Conservation (phyloP, 805 yeast species). For the Clavispora santaluciae region DNA sequence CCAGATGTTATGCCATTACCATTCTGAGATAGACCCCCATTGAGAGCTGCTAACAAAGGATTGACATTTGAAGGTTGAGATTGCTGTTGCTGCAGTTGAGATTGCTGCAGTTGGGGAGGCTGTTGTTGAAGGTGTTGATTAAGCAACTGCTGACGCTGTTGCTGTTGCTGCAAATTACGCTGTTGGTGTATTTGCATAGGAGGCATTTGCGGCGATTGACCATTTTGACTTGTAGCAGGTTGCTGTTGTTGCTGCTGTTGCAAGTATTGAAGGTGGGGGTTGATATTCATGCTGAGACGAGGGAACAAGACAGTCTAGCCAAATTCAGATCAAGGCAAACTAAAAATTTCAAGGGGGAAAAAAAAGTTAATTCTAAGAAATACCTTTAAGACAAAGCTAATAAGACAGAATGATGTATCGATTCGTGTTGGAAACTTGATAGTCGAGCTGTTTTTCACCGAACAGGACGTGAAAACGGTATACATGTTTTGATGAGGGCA, state of each 20-base stretch:
- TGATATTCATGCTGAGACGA: constrained; percentile 29
- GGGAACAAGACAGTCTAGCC: not conserved
- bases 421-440: not conserved
- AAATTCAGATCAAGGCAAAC: not conserved
- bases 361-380: too few species aligned
- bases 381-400: too few species aligned
- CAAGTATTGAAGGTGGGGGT: constrained; percentile 40
- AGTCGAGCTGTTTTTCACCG: not conserved
- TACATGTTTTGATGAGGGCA: not conserved
- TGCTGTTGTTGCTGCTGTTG: constrained; percentile 31
- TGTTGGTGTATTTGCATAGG: constrained; percentile 30
- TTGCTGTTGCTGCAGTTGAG: constrained; percentile 4
- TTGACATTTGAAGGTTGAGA: constrained; percentile 14
- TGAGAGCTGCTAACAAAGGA: constrained; percentile 34
- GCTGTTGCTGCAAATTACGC: constrained; percentile 24
- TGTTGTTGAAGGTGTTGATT: constrained; percentile 31
- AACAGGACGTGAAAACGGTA: not conserved
- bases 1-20: constrained; percentile 9
- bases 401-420: not conserved
- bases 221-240: constrained; percentile 18
- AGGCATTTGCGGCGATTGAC: constrained; percentile 33
- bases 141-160: constrained; percentile 30
- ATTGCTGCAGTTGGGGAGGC: constrained; percentile 14
- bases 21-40: constrained; percentile 19
- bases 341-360: not conserved